These are phyloP conservation scores for Pichiaceae sp. DNA, from an alignment of 1,139 yeast genomes.

Conservation along the genomic window DNA sequence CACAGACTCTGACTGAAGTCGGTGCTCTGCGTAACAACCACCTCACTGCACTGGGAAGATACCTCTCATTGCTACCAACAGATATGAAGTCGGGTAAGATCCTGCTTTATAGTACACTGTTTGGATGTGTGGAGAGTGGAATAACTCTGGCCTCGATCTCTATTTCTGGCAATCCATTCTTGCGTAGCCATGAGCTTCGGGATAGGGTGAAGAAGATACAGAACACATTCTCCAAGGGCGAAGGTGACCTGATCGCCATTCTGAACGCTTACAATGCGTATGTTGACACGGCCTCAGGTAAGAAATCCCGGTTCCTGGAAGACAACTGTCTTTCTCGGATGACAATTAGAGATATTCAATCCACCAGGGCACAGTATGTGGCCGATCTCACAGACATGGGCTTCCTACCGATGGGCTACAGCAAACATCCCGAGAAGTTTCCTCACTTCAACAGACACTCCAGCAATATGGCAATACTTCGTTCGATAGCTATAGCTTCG, in stretches of 20 bases:
- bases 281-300: slow-evolving; percentile 20
- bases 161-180: slow-evolving; percentile 68
- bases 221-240: slow-evolving; percentile 31
- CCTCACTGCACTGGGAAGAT: slow-evolving; percentile 74
- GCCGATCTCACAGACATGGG: slow-evolving; percentile 69
- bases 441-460: slow-evolving; percentile 36
- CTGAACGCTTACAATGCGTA: slow-evolving; percentile 52
- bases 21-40: slow-evolving; percentile 61
- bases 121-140: slow-evolving; percentile 75
- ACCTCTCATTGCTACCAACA: slow-evolving; percentile 73
- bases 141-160: slow-evolving; percentile 68
- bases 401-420: slow-evolving; percentile 49
- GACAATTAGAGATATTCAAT: slow-evolving; percentile 61
- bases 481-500: slow-evolving; percentile 71
- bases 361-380: slow-evolving; percentile 61
- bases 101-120: slow-evolving; percentile 67
- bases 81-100: slow-evolving; percentile 83
- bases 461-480: slow-evolving; percentile 41
- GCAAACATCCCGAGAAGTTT: slow-evolving; percentile 9
- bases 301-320: slow-evolving; percentile 44
- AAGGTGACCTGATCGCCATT: slow-evolving; percentile 72
- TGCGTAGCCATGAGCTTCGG: slow-evolving; percentile 50
- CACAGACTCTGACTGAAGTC: slow-evolving; percentile 49
- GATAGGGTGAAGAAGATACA: slow-evolving; percentile 51
- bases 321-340: slow-evolving; percentile 56